Evolutionary conservation across 768 basidiomycete genomes (phyloP).

Genomic region (Coprinopsis sp.): DNA sequence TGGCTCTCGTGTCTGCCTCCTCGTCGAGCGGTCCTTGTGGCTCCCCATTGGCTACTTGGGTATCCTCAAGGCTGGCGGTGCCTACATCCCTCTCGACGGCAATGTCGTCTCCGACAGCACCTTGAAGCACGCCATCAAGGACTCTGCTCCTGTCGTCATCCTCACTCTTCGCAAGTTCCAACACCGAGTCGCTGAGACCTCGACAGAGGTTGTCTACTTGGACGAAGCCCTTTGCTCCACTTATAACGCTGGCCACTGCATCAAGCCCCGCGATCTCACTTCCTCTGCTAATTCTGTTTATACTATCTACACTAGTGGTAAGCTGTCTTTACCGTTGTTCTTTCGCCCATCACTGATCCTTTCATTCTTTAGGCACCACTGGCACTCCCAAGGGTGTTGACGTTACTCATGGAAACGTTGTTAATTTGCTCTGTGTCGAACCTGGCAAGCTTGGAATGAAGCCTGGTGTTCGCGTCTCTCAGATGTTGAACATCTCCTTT

Average conservation of each 20-base stretch:
- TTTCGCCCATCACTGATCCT: neutral
- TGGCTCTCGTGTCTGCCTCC: conserved; percentile 50
- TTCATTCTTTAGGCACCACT: conserved; percentile 39
- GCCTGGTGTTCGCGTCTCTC: conserved; percentile 51
- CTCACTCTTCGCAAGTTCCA: conserved; percentile 40
- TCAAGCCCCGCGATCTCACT: conserved; percentile 35
- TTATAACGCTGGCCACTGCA: conserved; percentile 21
- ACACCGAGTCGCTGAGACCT: conserved; percentile 28
- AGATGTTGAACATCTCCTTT: conserved; percentile 60
- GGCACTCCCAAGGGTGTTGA: conserved; percentile 59
- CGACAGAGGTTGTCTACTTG: conserved; percentile 20
- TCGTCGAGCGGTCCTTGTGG: conserved; percentile 49
- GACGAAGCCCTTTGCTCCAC: conserved; percentile 27
- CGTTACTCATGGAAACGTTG: conserved; percentile 52
- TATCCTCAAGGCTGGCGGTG: conserved; percentile 52
- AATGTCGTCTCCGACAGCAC: conserved; percentile 53
- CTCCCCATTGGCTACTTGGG: conserved; percentile 53
- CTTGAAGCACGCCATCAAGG: conserved; percentile 44
- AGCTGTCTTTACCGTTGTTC: conserved; percentile 13
- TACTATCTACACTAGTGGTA: conserved; percentile 61
- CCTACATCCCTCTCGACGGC: conserved; percentile 58
- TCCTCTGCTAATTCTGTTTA: conserved; percentile 43
- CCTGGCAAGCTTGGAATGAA: conserved; percentile 56
- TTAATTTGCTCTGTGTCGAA: conserved; percentile 39
- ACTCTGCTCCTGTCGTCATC: conserved; percentile 39